Evolutionary conservation across 2,329 filamentous ascomycete species (phyloP).

Genomic region (Pyrenophora teres): DNA sequence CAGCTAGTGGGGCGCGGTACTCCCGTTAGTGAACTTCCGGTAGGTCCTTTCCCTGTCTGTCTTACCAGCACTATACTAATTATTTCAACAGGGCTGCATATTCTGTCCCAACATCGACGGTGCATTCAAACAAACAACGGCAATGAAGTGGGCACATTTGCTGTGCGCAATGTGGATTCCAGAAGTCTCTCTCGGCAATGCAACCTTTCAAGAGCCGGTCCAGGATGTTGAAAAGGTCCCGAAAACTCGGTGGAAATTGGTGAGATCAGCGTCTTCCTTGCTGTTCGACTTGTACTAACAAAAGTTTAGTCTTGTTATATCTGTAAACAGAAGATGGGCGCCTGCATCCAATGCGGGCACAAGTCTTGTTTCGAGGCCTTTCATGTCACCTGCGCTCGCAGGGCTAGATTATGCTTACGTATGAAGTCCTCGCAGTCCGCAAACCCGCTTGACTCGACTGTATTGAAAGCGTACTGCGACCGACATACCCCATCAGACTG

Average conservation of each 20-base stretch:
- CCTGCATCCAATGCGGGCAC: constrained; percentile 97
- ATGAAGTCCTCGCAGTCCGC: constrained; percentile 91
- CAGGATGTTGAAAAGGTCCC: constrained; percentile 98
- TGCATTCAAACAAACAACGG: constrained; percentile 97
- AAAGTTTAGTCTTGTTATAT: constrained; percentile 76
- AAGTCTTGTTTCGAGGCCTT: constrained; percentile 97
- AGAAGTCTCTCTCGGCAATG: constrained; percentile 92
- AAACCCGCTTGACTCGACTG: constrained; percentile 77
- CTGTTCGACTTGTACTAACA: constrained; percentile 18
- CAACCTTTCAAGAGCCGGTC: constrained; percentile 97
- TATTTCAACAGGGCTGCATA: constrained; percentile 65
- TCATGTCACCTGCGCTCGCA: constrained; percentile 92
- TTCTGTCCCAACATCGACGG: constrained; percentile 98
- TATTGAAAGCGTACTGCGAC: constrained; percentile 94
- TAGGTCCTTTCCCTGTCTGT: constrained; percentile 20
- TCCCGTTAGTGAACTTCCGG: constrained; percentile 63
- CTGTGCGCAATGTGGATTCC: constrained; percentile 99
- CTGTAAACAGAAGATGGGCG: constrained; percentile 95
- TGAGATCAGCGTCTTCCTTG: constrained; percentile 23
- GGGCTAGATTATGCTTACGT: constrained; percentile 84
- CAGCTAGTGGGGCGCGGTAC: constrained; percentile 91
- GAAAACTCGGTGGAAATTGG: constrained; percentile 86
- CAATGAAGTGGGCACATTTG: constrained; percentile 94
- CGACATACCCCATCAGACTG: constrained; percentile 92
- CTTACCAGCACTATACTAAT: constrained; percentile 22